Base-by-base conservation (phyloP, 768 basidiomycete genomes). In the Lepiota brunneoincarnata region DNA sequence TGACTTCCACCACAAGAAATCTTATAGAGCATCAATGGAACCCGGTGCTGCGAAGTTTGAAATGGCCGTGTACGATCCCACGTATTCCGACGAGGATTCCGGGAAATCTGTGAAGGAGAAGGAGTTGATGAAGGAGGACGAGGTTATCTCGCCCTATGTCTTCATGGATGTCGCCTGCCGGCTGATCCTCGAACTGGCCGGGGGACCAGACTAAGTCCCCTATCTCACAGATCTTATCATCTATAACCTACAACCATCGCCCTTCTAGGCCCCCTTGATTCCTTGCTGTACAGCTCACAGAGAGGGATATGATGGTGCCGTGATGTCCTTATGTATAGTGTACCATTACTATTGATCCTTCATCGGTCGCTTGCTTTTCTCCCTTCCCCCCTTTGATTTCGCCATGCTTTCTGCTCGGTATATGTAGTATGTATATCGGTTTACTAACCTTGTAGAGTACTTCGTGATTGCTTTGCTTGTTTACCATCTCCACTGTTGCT, bases 1-100 rank as follows among this genome's bases (percentile, higher is more conserved):
- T 53, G 96, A 98, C 67, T 99, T 99, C 72, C 88, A 97, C 62
- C 95, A 98, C 75, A 93, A 97, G 69, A 94, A 93, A 66, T 90
- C 93, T 48, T 97, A 98, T 70, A 80, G 76, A 60, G 91, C 90
- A 5, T 83, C 82, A 1, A 76, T 75, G 11, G 83, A 87, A 37
- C 75, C 81, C 0, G 87, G 76, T 5, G 86, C 87, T 15, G 86
- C 81, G 15, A 85, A 78, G 58, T 92, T 84, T 61, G 89, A 89
- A 62, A 85, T 86, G 77, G 76, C 75, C 0, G 70, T 74, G 20
- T 72, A 68, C n/a, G 81, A 82, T 50, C 69, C 75, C 14, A 63
- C 59, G 10, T 66, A 77, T 43, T 76, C 80, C 7, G 80, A 82
- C 53, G 73, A 75, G 28, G 64, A 65, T 34, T 59, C 57, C 15